Percentiles rank a stretch among this genome's conserved stretches.
Evolutionary conservation across 352 stramenopile species (phyloP).

Genomic region (Globisporangium echinulatum): DNA sequence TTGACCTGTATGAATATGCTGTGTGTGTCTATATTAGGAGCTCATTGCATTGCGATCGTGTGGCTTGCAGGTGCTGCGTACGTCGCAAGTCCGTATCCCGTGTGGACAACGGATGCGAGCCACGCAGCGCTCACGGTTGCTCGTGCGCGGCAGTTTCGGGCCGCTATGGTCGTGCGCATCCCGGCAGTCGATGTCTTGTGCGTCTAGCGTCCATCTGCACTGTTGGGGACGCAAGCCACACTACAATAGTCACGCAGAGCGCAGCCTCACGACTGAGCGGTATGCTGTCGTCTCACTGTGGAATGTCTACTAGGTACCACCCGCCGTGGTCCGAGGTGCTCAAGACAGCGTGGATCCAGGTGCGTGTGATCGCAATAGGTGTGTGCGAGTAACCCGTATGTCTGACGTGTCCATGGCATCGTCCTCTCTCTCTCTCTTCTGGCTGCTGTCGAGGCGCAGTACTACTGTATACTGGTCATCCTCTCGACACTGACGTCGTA

Average conservation of each 20-base stretch:
- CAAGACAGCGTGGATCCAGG: constrained; percentile 68
- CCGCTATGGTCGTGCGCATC: constrained; percentile 39
- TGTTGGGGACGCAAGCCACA: no score
- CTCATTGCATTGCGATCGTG: no score
- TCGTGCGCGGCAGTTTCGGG: constrained; percentile 21
- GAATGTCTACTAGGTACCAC: constrained; percentile 29
- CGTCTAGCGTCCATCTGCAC: background rate
- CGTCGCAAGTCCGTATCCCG: constrained; percentile 27
- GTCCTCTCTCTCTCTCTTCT: no score
- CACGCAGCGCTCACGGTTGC: constrained; percentile 1
- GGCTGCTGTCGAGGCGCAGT: constrained; percentile 13
- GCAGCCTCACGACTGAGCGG: no score
- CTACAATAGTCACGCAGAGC: no score
- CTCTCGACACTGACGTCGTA: constrained; percentile 22
- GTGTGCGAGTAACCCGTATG: no score
- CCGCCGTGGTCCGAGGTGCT: constrained; percentile 51
- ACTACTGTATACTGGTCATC: constrained; percentile 39
- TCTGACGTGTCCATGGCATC: no score
- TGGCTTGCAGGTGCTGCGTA: constrained; percentile 23
- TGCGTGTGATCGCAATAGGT: constrained; percentile 5
- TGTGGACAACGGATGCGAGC: constrained; percentile 33
- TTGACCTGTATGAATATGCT: no score
- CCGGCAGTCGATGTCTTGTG: constrained; percentile 27
- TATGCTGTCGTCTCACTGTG: no score
- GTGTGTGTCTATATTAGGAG: no score